A percentile compares a stretch with the other conserved stretches of the same genome.
These are phyloP conservation scores for Lasiosphaeris hirsuta DNA, from an alignment of 495 filamentous ascomycete species.

Conservation along the genomic window DNA sequence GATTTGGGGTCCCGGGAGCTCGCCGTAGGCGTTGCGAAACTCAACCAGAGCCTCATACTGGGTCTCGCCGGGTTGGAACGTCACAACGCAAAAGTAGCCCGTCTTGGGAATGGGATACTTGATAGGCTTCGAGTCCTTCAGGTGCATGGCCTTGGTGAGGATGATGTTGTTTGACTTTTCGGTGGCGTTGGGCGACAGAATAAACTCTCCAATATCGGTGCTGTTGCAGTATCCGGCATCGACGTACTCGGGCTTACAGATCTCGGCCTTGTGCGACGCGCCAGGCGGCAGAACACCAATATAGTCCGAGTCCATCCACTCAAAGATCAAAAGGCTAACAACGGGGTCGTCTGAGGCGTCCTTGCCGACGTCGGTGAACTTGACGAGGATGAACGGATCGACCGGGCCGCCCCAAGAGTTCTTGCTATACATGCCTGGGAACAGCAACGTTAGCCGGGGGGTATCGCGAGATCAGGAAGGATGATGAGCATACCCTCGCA, in stretches of 20 bases:
- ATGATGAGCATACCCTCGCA: conserved; percentile 57
- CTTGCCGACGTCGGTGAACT: conserved; percentile 63
- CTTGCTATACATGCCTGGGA: conserved; percentile 84
- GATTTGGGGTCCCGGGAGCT: conserved; percentile 92
- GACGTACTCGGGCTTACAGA: conserved; percentile 70
- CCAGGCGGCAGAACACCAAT: conserved; percentile 58
- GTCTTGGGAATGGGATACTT: conserved; percentile 82
- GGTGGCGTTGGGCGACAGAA: conserved; percentile 70
- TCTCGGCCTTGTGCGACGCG: conserved; percentile 57
- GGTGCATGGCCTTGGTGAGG: conserved; percentile 72
- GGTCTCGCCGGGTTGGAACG: conserved; percentile 59
- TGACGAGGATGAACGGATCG: conserved; percentile 84
- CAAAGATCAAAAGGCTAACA: conserved; percentile 86
- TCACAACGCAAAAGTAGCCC: conserved; percentile 93
- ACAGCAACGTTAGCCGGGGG: neutral
- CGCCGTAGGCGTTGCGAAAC: conserved; percentile 93
- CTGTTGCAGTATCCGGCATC: conserved; percentile 65
- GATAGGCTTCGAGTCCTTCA: conserved; percentile 69
- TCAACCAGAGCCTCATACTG: conserved; percentile 77
- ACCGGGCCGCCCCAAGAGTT: conserved; percentile 84
- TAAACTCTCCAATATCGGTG: conserved; percentile 78
- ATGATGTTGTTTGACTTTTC: conserved; percentile 66
- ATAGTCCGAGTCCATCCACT: conserved; percentile 80
- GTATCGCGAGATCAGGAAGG: neutral
- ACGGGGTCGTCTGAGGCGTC: conserved; percentile 61